A percentile compares a stretch with the other conserved stretches of the same genome.
Conservation (phyloP, 768 basidiomycete species). For the Auriscalpium orientale region DNA sequence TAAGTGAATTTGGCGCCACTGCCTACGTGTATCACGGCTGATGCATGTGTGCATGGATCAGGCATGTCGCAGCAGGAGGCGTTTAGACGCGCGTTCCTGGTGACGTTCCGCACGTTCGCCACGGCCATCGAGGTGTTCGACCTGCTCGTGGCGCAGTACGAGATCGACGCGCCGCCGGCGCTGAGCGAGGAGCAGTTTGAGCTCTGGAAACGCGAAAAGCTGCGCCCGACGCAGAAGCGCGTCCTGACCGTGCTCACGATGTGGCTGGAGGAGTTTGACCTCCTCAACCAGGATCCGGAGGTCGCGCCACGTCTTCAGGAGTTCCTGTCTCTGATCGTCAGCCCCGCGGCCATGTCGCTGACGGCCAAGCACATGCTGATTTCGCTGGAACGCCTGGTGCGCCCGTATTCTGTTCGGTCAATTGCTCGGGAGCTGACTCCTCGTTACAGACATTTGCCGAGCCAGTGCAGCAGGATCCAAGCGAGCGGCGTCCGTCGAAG, state of each 20-base stretch:
- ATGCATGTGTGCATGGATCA: neutral
- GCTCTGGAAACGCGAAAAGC: conserved; percentile 60
- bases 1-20: conserved; percentile 28
- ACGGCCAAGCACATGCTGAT: conserved; percentile 43
- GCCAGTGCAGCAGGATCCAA: neutral
- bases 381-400: conserved; percentile 49
- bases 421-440: neutral
- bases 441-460: conserved; percentile 10
- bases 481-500: conserved; percentile 11
- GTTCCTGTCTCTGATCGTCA: conserved; percentile 37
- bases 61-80: conserved; percentile 20
- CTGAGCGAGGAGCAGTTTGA: conserved; percentile 44
- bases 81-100: conserved; percentile 64
- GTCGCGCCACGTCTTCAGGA: conserved; percentile 48
- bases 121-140: conserved; percentile 63
- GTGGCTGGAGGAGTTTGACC: conserved; percentile 56
- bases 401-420: conserved; percentile 12
- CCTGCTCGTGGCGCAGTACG: conserved; percentile 56
- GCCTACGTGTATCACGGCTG: neutral
- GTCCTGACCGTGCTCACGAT: conserved; percentile 47
- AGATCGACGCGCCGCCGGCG: conserved; percentile 37
- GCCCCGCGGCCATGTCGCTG: conserved; percentile 33
- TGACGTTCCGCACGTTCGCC: conserved; percentile 78
- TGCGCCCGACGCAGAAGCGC: conserved; percentile 55
- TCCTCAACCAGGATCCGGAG: conserved; percentile 59